Base-by-base conservation (phyloP, 768 basidiomycete species). In the Amanita phalloides region DNA sequence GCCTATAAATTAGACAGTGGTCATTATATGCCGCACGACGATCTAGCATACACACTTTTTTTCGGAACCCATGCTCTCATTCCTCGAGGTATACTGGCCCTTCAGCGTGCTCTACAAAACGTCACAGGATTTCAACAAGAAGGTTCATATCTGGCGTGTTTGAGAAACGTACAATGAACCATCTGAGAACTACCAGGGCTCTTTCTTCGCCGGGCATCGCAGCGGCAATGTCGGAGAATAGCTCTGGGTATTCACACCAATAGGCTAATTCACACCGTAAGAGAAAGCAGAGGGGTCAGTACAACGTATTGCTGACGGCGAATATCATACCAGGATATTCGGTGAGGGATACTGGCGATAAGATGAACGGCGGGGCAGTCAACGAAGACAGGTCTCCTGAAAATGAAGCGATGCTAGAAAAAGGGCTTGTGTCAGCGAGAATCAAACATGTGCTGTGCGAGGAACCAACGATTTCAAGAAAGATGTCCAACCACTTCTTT, bases 11-110 rank as follows among this genome's bases (percentile, higher is more conserved):
- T 10, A 43, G 56, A 51, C 55, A 49, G 10, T 44, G 33, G 33
- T 30, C 43, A 32, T 42, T 30, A 14, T 35, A 21, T 30, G 17
- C 35, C 25, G 2, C 30, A 30, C 23, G 21, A 13, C 1, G 17
- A n/a, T 26, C 14, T 35, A 28, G 38, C 10, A 9, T 25, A 37
- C 44, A 7, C 56, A 90, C 89, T 98, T 98, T 76, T 98, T 98
- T 78, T 98, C 94, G 1, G 89, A 91, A 11, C 95, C 95, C 81
- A 92, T 86, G 56, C 84, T 84, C 70, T 96, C 93, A 60, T 97
- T 97, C 45, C 94, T 75, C 14, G 90, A 90, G 38, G 89, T 97
- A 65, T 93, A 93, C 62, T 96, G 93, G 11, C 91, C 94, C 65
- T 93, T 96, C 47, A 99, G 76, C 0, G 95, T 99, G 60, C 84